Conservation (phyloP, 2,329 filamentous ascomycete genomes). For the Aspergillus ruber region DNA sequence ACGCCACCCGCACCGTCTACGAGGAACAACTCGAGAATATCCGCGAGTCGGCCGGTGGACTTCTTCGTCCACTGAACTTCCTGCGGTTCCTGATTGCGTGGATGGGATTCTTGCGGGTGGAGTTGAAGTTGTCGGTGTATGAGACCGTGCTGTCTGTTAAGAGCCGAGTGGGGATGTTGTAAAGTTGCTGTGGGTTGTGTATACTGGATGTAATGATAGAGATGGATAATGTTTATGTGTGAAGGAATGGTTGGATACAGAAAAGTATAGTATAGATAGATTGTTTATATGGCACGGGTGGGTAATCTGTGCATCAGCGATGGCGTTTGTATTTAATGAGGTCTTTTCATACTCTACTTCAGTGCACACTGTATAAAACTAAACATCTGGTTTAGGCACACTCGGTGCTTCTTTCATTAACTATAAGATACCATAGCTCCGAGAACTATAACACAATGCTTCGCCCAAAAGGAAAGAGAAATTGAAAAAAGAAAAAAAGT, state of each 20-base stretch:
- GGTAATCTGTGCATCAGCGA: slow-evolving; percentile 25
- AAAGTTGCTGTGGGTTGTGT: background rate
- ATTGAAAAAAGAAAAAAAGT: slow-evolving; percentile 1
- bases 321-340: slow-evolving; percentile 11
- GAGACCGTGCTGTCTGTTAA: slow-evolving; percentile 51
- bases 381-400: slow-evolving; percentile 2
- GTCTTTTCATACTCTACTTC: background rate
- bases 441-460: slow-evolving; percentile 10
- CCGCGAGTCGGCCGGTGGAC: slow-evolving; percentile 43
- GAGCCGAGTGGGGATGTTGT: slow-evolving; percentile 41
- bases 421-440: slow-evolving; percentile 4
- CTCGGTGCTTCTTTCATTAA: slow-evolving; percentile 8
- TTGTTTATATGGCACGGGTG: slow-evolving; percentile 4
- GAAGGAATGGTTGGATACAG: background rate
- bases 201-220: background rate
- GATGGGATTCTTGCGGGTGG: slow-evolving; percentile 49
- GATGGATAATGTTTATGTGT: background rate
- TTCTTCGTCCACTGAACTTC: slow-evolving; percentile 49
- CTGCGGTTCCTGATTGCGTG: slow-evolving; percentile 47
- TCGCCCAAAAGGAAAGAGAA: slow-evolving; percentile 14
- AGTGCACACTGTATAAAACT: background rate
- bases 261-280: background rate
- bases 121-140: slow-evolving; percentile 53
- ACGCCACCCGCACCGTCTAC: slow-evolving; percentile 57
- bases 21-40: slow-evolving; percentile 53